phyloP scores from a whole-genome alignment of 1,284 basidiomycete genomes.

The Boletus calvinii region DNA sequence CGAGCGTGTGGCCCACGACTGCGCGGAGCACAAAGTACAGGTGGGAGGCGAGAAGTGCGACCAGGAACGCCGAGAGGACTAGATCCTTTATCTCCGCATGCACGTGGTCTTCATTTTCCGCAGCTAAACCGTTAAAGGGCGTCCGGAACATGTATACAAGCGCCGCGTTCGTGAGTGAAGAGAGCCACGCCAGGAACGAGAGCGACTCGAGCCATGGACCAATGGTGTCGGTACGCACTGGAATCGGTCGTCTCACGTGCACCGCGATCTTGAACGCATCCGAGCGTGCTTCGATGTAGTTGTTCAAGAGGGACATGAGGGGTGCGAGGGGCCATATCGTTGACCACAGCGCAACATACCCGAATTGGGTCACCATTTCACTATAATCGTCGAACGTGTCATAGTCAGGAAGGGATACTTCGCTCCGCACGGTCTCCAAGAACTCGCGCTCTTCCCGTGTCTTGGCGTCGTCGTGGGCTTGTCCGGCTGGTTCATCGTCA shows the following conservation, averaged over 20 bases:
- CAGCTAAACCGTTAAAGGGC: slow-evolving; percentile 20
- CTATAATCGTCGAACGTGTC: slow-evolving; percentile 83
- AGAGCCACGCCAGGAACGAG: slow-evolving; percentile 86
- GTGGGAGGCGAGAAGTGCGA: slow-evolving; percentile 79
- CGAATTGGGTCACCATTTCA: slow-evolving; percentile 96
- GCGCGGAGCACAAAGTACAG: slow-evolving; percentile 70
- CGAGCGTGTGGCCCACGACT: slow-evolving; percentile 68
- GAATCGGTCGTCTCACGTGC: slow-evolving; percentile 84
- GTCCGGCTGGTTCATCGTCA: slow-evolving; percentile 54
- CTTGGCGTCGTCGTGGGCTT: slow-evolving; percentile 46
- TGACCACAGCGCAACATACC: slow-evolving; percentile 90
- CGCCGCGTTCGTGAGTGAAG: slow-evolving; percentile 81
- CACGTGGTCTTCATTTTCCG: slow-evolving; percentile 20
- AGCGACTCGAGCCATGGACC: slow-evolving; percentile 93
- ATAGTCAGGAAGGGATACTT: slow-evolving; percentile 83
- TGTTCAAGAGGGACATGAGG: slow-evolving; percentile 83
- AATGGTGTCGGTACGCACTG: slow-evolving; percentile 84
- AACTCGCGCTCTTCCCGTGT: slow-evolving; percentile 68
- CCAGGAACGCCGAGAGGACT: slow-evolving; percentile 65
- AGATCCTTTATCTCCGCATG: slow-evolving; percentile 49
- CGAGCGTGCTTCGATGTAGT: slow-evolving; percentile 87
- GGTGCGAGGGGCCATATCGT: slow-evolving; percentile 94
- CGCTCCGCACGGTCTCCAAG: slow-evolving; percentile 72
- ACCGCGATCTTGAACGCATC: slow-evolving; percentile 95
- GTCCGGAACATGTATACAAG: slow-evolving; percentile 82